Base-by-base conservation (phyloP, 306 rosid species). In the Sophora flavescens region DNA sequence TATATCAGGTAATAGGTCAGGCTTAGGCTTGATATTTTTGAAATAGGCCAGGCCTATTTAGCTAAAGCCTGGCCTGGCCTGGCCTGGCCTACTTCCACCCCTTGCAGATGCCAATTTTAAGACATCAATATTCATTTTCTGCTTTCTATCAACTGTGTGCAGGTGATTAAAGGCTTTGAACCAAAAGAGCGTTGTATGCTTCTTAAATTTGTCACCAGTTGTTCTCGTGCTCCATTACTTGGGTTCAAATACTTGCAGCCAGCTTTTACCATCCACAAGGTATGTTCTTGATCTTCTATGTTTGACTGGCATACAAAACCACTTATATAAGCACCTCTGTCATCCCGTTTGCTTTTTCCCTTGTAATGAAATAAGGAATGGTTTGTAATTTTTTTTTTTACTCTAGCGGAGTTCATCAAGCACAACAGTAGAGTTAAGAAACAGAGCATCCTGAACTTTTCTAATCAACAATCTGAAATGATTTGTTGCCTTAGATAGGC, bases 171-270 rank as follows among this genome's bases (percentile, higher is more conserved):
- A 80, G 88, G 86, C 63, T 89, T 95, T 74, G 87, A 92, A 85
- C 97, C 99, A 54, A 63, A 82, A 68, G 93, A 95, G 60, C 97
- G 99, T 9, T 92, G 99, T 50, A 81, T 87, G 97, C 92, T 95
- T 86, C 91, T 95, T 61, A 95, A 95, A 84, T 95, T 95, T 60
- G 97, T 95, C 67, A 90, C 99, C 66, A 95, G 99, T 82, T 95
- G 99, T 89, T 95, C 97, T 78, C 91, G 97, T 78, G 97, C 97
- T 83, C 99, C 99, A 65, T 84, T 95, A 84, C 97, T 95, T 81
- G 99, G 97, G 78, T 95, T 95, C 84, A 90, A 91, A 80, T 84
- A 95, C 86, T 84, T 95, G 88, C 99, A 88, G 63, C 99, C 99
- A 45, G 80, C 90, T 74, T 90, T 95, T 75, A 92, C 97, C 38